Evolutionary conservation across 352 stramenopile genomes (phyloP), one percentile per base, ranked within the genome.

Genomic region (Pythium plurisporium): DNA sequence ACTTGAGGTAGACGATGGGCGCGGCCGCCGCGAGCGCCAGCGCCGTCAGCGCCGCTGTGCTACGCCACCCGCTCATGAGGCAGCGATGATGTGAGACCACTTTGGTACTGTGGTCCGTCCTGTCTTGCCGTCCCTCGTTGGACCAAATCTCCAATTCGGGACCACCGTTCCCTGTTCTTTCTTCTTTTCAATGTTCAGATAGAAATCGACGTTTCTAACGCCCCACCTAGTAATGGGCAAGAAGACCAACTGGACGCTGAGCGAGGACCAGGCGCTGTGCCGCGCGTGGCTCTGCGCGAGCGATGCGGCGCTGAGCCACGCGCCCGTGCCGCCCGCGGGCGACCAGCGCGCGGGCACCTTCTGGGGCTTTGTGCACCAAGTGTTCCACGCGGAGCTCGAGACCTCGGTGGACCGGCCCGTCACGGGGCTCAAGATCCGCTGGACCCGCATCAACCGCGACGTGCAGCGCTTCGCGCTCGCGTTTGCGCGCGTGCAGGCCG

Each of bases 371-470:
- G 81, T 89, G 45, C 69, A 72, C 51, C 67, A 85, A 34, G 40
- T 89, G 46, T 91, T 89, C 70, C 81, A 87, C 38, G 55, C 74
- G 3, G 79, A 91, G 64, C 47, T 85, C 41, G 66, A 74, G n/a
- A 74, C 73, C 20, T 57, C 72, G 3, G 69, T 86, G 29, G 76
- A 89, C 62, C 75, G 81, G 3, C 75, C 76, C 43, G 67, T 86
- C 27, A 91, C 73, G 22, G 81, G 81, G 1, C 75, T 91, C 53
- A 91, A 91, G 51, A 84, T 91, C 67, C 76, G 81, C 47, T 91
- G 79, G 79, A 88, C 76, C 34, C 81, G 81, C 51, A 87, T 91
- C 60, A 89, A 91, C 44, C 76, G 76, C 51, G 81, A 91, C 55
- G 82, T 84, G 36, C 79, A 89, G 59, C 81, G 77, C 62, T 91